A percentile compares a stretch with the other conserved stretches of the same genome.
Conservation (phyloP, 2,329 filamentous ascomycete genomes). For the Aspergillus sclerotialis region DNA sequence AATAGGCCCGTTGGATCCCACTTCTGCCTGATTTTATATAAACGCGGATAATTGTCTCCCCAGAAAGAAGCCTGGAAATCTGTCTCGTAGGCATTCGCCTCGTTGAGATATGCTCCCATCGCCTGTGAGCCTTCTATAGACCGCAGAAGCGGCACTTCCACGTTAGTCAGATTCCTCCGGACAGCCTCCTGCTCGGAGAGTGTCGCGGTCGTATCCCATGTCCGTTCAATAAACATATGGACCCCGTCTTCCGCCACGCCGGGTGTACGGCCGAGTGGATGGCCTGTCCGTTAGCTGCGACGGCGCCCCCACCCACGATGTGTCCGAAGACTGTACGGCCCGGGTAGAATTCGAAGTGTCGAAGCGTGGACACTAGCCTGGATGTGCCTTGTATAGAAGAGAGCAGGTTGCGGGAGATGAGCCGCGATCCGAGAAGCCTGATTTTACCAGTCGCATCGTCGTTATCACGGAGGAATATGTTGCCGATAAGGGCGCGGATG, state of each 20-base stretch:
- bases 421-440: conserved; percentile 6
- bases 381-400: too few relatives aligned
- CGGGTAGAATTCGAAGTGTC: too few relatives aligned
- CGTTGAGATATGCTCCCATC: conserved; percentile 32
- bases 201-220: conserved; percentile 18
- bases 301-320: conserved; percentile 29
- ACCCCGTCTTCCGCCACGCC: conserved; percentile 36
- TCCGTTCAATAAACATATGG: conserved; percentile 25
- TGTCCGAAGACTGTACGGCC: conserved; percentile 18
- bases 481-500: not conserved
- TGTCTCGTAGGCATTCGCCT: conserved; percentile 34
- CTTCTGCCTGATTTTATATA: conserved; percentile 23
- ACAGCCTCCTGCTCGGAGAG: conserved; percentile 26
- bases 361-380: too few relatives aligned
- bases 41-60: conserved; percentile 25
- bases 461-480: not conserved
- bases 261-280: conserved; percentile 37
- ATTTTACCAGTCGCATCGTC: not conserved
- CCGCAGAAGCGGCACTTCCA: conserved; percentile 16
- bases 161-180: conserved; percentile 27
- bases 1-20: conserved; percentile 26
- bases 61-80: conserved; percentile 35
- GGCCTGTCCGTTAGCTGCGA: conserved; percentile 28
- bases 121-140: conserved; percentile 12
- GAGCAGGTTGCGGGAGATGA: not conserved